Evolutionary conservation across 2,329 filamentous ascomycete species (phyloP), one percentile per base, ranked within the genome.

Genomic region (Fusarium subglutinans): DNA sequence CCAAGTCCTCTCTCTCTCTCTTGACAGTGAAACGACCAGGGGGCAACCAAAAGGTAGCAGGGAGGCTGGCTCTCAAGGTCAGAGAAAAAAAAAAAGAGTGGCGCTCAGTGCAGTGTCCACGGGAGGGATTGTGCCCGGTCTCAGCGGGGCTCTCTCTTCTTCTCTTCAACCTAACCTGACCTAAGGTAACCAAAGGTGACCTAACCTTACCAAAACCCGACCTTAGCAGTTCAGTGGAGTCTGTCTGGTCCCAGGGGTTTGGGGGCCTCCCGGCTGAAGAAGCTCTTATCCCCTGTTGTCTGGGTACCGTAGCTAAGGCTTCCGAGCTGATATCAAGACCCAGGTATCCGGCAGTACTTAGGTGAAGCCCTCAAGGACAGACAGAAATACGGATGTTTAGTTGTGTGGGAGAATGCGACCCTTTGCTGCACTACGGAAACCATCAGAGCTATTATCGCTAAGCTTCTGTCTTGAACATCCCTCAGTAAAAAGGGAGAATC

Each of bases 231-330:
- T 44, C 44, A 75, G 73, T 72, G 71, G 48, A 63, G 71, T 64
- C 37, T 37, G 14, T 43, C 48, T 63, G 47, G 30, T 40, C 57
- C 63, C 51, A 63, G 66, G 66, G 60, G 59, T 57, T 28, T 43
- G 64, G 63, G 63, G 66, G 66, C 56, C 53, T 68, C 59, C 66
- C 57, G 53, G 66, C 30, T 58, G 56, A 69, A 56, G 40, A 50
- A 69, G 56, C 51, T 76, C 45, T 75, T 48, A 55, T 33, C 63
- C 63, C 71, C 69, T 74, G 72, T 75, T 72, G 58, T 55, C 72
- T 69, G 51, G 56, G 51, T n/a, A 61, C 68, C 72, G 75, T 69
- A 61, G 63, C 45, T 33, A 56, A 63, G 38, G 30, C 41, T 59
- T 51, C 50, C 41, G 44, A 50, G 47, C 75, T 61, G 58, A 62